Conservation (phyloP, 352 stramenopile species). For the Globisporangium nodosum region DNA sequence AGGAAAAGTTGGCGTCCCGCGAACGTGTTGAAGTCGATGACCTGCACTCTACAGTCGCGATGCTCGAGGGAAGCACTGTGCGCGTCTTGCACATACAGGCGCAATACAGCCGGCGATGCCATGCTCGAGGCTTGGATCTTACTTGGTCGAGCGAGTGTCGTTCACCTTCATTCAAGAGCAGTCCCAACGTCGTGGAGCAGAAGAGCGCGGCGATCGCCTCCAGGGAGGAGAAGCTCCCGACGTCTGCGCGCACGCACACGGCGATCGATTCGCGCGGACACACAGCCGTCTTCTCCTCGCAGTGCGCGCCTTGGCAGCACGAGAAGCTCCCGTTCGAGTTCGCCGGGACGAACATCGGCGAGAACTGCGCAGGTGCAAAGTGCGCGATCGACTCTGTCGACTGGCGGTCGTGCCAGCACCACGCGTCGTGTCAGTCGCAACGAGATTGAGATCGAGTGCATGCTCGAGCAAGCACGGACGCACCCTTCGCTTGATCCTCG, state of each 20-base stretch:
- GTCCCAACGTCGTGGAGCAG: constrained; percentile 52
- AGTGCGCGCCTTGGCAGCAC: constrained; percentile 64
- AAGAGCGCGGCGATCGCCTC: constrained; percentile 77
- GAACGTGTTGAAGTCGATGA: no score
- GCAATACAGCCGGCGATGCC: no score
- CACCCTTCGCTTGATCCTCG: constrained; percentile 50
- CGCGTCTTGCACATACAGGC: no score
- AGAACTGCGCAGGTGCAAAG: constrained; percentile 57
- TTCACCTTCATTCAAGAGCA: constrained; percentile 73
- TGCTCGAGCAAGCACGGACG: constrained; percentile 1
- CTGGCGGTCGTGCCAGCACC: constrained; percentile 2
- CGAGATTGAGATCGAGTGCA: constrained; percentile 15
- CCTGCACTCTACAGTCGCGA: no score
- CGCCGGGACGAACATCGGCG: constrained; percentile 70
- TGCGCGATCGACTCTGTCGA: constrained; percentile 50
- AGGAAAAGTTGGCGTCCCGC: no score
- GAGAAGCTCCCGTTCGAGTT: constrained; percentile 62
- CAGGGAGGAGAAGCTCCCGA: constrained; percentile 63
- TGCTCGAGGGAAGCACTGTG: no score
- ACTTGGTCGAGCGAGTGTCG: constrained; percentile 21
- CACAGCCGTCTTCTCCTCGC: constrained; percentile 41
- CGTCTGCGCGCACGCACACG: constrained; percentile 61
- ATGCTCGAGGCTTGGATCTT: no score
- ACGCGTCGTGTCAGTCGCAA: background rate
- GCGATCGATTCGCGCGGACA: constrained; percentile 46